Evolutionary conservation across 2,329 filamentous ascomycete species (phyloP).

Genomic region (Aspergillus fructus): DNA sequence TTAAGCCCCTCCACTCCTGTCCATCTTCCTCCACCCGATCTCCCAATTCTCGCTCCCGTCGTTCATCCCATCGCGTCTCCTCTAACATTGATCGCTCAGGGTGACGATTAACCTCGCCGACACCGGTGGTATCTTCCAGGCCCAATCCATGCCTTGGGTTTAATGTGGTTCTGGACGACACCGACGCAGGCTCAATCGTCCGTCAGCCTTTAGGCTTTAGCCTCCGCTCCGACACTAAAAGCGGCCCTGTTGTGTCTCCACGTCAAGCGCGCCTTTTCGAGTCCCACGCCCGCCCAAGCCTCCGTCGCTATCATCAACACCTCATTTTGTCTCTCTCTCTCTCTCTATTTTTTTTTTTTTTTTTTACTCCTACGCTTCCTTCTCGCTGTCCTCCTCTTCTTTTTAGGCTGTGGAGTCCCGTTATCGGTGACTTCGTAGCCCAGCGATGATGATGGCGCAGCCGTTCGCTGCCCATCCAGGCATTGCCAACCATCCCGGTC

Average conservation of each 20-base stretch:
- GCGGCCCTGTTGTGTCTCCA: conserved; percentile 30
- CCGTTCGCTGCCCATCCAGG: conserved; percentile 59
- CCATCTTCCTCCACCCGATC: conserved; percentile 17
- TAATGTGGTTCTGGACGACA: conserved; percentile 28
- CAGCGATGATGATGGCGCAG: conserved; percentile 56
- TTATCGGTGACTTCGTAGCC: conserved; percentile 35
- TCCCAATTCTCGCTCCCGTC: conserved; percentile 17
- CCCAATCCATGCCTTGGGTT: conserved; percentile 36
- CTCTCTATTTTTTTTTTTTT: not conserved
- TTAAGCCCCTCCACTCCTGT: conserved; percentile 36
- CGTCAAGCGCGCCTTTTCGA: conserved; percentile 31
- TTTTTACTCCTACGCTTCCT: conserved; percentile 8
- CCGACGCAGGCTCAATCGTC: conserved; percentile 30
- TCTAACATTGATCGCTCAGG: conserved; percentile 17
- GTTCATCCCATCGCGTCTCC: conserved; percentile 6
- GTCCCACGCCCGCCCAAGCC: conserved; percentile 21
- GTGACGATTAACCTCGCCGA: conserved; percentile 24
- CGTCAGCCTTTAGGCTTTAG: conserved; percentile 30
- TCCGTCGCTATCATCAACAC: conserved; percentile 8
- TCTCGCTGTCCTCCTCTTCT: conserved; percentile 17
- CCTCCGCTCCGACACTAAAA: conserved; percentile 36
- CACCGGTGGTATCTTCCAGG: conserved; percentile 24
- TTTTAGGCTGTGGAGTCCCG: conserved; percentile 26
- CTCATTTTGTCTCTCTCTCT: conserved; percentile 7
- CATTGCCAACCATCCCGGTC: conserved; percentile 58